phyloP scores from a whole-genome alignment of 495 filamentous ascomycete species.

The Aspergillus diversus region DNA sequence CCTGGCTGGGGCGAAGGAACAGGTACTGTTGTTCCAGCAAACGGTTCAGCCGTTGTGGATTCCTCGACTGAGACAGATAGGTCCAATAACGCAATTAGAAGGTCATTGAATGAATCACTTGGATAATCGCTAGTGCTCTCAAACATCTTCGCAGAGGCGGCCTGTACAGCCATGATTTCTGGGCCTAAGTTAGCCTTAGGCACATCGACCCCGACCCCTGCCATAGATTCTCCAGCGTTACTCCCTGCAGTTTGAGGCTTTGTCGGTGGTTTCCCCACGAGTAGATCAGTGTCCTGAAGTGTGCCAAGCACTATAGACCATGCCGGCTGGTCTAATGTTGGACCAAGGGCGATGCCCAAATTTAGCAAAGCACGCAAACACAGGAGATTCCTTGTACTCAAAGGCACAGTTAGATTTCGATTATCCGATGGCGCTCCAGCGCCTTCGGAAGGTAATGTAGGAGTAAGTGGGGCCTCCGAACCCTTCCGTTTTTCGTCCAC shows the following conservation, averaged over 20 bases:
- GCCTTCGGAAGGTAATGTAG: conserved; percentile 27
- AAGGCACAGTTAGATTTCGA: conserved; percentile 41
- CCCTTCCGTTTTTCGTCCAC: conserved; percentile 48
- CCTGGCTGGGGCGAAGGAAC: conserved; percentile 36
- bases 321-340: conserved; percentile 73
- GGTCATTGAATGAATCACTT: conserved; percentile 74
- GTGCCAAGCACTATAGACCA: conserved; percentile 93
- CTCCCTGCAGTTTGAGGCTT: conserved; percentile 35
- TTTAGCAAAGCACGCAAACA: conserved; percentile 90
- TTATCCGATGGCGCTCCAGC: conserved; percentile 29
- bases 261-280: conserved; percentile 65
- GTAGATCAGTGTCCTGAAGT: conserved; percentile 84
- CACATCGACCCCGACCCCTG: conserved; percentile 48
- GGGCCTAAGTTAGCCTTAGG: conserved; percentile 63
- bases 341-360: conserved; percentile 90
- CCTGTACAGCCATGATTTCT: conserved; percentile 86
- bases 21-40: conserved; percentile 25
- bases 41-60: conserved; percentile 29
- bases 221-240: conserved; percentile 33
- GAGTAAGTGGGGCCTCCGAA: conserved; percentile 26
- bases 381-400: conserved; percentile 87
- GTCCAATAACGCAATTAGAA: conserved; percentile 73
- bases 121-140: conserved; percentile 90
- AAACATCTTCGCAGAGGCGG: conserved; percentile 82
- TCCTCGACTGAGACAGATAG: conserved; percentile 55